Conservation (phyloP, 2,329 filamentous ascomycete species). For the Microdochium bolleyi region DNA sequence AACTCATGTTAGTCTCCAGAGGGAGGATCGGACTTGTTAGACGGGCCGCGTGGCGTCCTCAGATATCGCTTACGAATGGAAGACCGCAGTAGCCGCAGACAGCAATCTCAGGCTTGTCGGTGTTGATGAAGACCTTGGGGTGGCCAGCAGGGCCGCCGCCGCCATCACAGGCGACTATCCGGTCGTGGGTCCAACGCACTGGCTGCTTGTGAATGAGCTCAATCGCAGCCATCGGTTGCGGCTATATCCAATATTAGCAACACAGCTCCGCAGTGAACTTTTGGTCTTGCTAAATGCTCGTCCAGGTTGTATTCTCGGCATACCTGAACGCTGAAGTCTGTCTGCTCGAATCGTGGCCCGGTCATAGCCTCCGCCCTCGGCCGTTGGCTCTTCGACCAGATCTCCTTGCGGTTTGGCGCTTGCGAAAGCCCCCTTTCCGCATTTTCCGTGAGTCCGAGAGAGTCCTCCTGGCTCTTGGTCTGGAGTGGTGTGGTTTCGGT, state of each 20-base stretch:
- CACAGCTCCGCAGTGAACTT: not conserved
- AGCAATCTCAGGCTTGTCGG: slow-evolving; percentile 91
- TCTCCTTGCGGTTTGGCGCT: slow-evolving; percentile 73
- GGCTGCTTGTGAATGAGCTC: slow-evolving; percentile 94
- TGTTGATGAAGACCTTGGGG: slow-evolving; percentile 93
- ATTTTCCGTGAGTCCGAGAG: slow-evolving; percentile 22
- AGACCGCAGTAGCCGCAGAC: slow-evolving; percentile 88
- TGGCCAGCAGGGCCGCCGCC: slow-evolving; percentile 87
- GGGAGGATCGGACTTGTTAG: slow-evolving; percentile 1
- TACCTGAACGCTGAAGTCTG: slow-evolving; percentile 87
- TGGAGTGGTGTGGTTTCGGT: slow-evolving; percentile 30
- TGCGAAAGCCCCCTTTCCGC: slow-evolving; percentile 53
- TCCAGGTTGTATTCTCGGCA: slow-evolving; percentile 17
- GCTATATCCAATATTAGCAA: slow-evolving; percentile 42
- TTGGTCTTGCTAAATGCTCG: not conserved
- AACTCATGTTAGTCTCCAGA: not conserved
- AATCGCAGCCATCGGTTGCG: slow-evolving; percentile 82
- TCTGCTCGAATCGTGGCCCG: slow-evolving; percentile 95
- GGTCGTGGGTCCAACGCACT: slow-evolving; percentile 81
- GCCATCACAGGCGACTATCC: slow-evolving; percentile 80
- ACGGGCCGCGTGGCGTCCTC: not conserved
- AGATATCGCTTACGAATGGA: slow-evolving; percentile 65
- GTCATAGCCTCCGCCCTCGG: slow-evolving; percentile 79
- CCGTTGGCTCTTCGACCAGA: slow-evolving; percentile 84
- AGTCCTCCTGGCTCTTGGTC: slow-evolving; percentile 30